Evolutionary conservation across 306 rosid genomes (phyloP).

Genomic region (Heteromeles arbutifolia): DNA sequence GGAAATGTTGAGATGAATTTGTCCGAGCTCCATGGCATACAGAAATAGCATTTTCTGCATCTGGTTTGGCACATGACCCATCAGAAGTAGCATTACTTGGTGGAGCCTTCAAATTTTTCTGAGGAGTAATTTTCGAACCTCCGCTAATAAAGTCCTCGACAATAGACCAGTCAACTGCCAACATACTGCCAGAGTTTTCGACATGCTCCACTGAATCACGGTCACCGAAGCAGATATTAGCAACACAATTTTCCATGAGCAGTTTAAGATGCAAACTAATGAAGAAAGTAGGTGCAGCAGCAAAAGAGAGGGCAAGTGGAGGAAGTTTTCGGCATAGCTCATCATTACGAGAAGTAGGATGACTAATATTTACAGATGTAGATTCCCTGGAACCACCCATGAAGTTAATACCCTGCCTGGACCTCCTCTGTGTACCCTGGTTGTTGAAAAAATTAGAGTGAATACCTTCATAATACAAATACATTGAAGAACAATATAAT

Average conservation of each 20-base stretch:
- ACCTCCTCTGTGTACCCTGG: slow-evolving; percentile 49
- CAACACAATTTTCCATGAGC: slow-evolving; percentile 58
- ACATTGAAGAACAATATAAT: slow-evolving; percentile 4
- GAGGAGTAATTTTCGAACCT: slow-evolving; percentile 23
- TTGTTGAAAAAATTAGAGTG: slow-evolving; percentile 21
- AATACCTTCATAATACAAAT: slow-evolving; percentile 16
- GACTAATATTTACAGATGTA: slow-evolving; percentile 27
- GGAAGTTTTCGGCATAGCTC: slow-evolving; percentile 42
- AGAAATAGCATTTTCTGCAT: slow-evolving; percentile 21
- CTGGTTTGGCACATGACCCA: slow-evolving; percentile 33
- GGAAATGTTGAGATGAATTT: slow-evolving; percentile 21
- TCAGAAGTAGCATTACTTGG: slow-evolving; percentile 27
- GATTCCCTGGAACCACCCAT: slow-evolving; percentile 51
- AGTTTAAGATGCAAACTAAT: slow-evolving; percentile 75
- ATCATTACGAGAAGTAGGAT: slow-evolving; percentile 29
- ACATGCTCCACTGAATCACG: slow-evolving; percentile 28
- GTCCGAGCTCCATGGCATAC: slow-evolving; percentile 18
- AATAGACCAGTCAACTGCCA: slow-evolving; percentile 28
- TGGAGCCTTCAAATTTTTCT: slow-evolving; percentile 26
- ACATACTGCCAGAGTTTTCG: slow-evolving; percentile 34
- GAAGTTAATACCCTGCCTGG: slow-evolving; percentile 47
- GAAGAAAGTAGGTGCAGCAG: slow-evolving; percentile 82
- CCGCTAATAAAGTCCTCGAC: slow-evolving; percentile 28
- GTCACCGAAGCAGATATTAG: slow-evolving; percentile 40
- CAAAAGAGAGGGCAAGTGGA: slow-evolving; percentile 66